These are phyloP conservation scores for Termitomyces sp. DNA, from an alignment of 768 basidiomycete species.

Conservation along the genomic window DNA sequence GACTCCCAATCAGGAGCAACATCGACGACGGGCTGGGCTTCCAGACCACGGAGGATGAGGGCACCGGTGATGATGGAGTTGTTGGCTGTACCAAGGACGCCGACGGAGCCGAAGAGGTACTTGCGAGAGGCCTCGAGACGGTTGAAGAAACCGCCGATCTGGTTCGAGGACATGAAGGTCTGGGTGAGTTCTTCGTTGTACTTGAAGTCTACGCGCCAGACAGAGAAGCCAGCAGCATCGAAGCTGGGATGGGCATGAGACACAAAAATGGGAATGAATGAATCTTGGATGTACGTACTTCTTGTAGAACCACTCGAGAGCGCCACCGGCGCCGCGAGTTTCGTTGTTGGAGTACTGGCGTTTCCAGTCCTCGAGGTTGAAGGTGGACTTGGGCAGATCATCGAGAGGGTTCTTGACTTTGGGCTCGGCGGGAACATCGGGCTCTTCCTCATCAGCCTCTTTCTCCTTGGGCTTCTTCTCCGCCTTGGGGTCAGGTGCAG, in stretches of 20 bases:
- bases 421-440: constrained; percentile 69
- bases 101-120: constrained; percentile 91
- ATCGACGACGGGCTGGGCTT: constrained; percentile 62
- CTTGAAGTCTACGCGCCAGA: constrained; percentile 94
- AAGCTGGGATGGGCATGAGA: constrained; percentile 42
- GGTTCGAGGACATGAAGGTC: constrained; percentile 93
- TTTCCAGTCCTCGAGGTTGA: constrained; percentile 97
- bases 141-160: constrained; percentile 94
- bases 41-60: constrained; percentile 79
- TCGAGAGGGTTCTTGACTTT: constrained; percentile 96
- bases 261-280: not conserved
- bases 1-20: constrained; percentile 92
- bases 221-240: constrained; percentile 85
- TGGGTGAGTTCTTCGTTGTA: constrained; percentile 92
- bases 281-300: constrained; percentile 59
- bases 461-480: constrained; percentile 62
- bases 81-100: constrained; percentile 80
- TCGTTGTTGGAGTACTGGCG: constrained; percentile 97
- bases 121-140: constrained; percentile 96
- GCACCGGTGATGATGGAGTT: constrained; percentile 79
- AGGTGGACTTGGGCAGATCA: constrained; percentile 77
- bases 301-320: constrained; percentile 96
- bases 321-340: constrained; percentile 76
- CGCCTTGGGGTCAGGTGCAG: constrained; percentile 47
- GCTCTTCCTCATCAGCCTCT: constrained; percentile 75